Percentiles rank a stretch among this genome's conserved stretches.
Conservation (phyloP, 345 rosid genomes). For the Fremontodendron californicum region DNA sequence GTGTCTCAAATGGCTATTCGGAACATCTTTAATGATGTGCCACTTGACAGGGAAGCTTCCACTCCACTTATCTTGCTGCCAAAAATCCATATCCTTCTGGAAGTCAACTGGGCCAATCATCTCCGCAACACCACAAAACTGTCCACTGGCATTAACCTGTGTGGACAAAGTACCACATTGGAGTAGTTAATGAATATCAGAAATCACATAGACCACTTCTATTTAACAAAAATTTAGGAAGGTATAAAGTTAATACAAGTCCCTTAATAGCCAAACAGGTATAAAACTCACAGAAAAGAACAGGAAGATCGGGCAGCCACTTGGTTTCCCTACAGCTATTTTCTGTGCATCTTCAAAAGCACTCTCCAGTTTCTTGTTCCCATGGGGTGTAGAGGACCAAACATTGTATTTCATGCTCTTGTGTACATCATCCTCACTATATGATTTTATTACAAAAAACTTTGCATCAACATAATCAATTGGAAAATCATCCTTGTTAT, state of each 20-base stretch:
- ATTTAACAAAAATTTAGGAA: neutral
- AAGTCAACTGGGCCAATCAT: too few relatives aligned
- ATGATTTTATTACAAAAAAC: slow-evolving; percentile 87
- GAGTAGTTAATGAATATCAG: too few relatives aligned
- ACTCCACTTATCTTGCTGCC: too few relatives aligned
- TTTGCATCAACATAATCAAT: slow-evolving; percentile 55
- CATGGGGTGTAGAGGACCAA: slow-evolving; percentile 91
- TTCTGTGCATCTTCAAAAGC: slow-evolving; percentile 76
- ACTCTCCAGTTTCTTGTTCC: slow-evolving; percentile 81
- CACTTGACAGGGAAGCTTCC: too few relatives aligned
- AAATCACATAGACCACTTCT: too few relatives aligned
- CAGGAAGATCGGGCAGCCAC: slow-evolving; percentile 71
- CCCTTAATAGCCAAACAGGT: neutral
- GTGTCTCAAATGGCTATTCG: too few relatives aligned
- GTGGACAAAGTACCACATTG: slow-evolving; percentile 11
- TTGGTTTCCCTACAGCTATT: slow-evolving; percentile 41
- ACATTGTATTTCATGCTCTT: slow-evolving; percentile 86
- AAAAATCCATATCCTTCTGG: too few relatives aligned
- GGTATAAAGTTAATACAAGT: neutral
- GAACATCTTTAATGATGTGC: too few relatives aligned
- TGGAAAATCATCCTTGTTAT: slow-evolving; percentile 68
- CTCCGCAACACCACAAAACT: slow-evolving; percentile 94
- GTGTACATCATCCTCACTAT: slow-evolving; percentile 96
- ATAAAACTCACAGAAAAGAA: too few relatives aligned
- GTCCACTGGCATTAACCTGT: slow-evolving; percentile 95